A percentile compares a stretch with the other conserved stretches of the same genome.
Conservation (phyloP, 2,329 filamentous ascomycete genomes). For the Phaeosphaeria sp. region DNA sequence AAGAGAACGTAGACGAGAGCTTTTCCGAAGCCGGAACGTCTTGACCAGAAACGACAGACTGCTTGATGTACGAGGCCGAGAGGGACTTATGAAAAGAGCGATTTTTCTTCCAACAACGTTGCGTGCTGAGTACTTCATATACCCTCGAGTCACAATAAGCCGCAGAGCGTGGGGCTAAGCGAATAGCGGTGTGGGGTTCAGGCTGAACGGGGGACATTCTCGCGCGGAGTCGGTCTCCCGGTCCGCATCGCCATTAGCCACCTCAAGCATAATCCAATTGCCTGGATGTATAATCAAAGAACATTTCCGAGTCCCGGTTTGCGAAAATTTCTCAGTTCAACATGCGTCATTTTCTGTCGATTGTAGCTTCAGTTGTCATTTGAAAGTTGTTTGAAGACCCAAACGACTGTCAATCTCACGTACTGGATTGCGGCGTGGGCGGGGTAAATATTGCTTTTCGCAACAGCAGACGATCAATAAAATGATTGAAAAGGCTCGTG, state of each 20-base stretch:
- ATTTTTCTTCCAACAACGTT: constrained; percentile 12
- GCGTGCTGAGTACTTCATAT: constrained; percentile 28
- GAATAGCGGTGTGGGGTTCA: constrained; percentile 40
- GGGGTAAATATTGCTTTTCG: background rate
- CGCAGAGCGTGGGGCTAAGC: constrained; percentile 42
- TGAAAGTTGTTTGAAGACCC: background rate
- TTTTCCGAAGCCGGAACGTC: background rate
- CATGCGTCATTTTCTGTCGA: background rate
- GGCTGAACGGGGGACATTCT: constrained; percentile 29
- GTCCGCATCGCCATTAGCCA: constrained; percentile 43
- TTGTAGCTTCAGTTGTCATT: background rate
- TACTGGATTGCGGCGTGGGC: background rate
- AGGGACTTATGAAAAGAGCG: constrained; percentile 4
- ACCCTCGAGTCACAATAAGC: constrained; percentile 30
- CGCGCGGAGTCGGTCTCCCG: constrained; percentile 40
- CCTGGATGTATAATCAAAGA: constrained; percentile 7
- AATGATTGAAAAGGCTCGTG: background rate
- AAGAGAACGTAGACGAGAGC: background rate
- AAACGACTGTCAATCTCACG: background rate
- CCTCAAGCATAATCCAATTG: constrained; percentile 2
- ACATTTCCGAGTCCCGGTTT: constrained; percentile 1
- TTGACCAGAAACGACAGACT: constrained; percentile 5
- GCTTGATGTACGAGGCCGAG: constrained; percentile 5
- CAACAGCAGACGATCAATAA: background rate
- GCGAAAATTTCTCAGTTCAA: background rate